A percentile compares a stretch with the other conserved stretches of the same genome.
These are phyloP conservation scores for Turnera subulata DNA, from an alignment of 345 rosid genomes.

Conservation along the genomic window DNA sequence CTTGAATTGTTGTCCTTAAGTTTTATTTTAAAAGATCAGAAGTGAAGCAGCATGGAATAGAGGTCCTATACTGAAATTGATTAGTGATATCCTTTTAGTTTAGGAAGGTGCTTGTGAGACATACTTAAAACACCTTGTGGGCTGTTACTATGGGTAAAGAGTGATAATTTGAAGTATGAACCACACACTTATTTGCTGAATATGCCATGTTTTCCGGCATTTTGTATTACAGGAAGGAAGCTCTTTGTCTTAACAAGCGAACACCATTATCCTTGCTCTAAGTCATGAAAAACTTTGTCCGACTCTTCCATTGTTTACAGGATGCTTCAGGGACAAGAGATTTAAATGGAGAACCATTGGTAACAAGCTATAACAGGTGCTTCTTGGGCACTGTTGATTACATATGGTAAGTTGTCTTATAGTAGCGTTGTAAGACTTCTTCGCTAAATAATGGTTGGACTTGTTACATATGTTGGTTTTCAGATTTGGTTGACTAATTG, in stretches of 20 bases:
- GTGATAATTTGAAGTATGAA: too few relatives aligned
- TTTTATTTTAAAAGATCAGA: not conserved
- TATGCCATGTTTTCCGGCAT: too few relatives aligned
- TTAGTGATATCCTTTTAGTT: not conserved
- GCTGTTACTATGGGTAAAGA: too few relatives aligned
- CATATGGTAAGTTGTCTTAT: constrained; percentile 77
- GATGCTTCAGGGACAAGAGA: constrained; percentile 68
- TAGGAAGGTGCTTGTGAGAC: not conserved
- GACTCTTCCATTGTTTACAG: constrained; percentile 41
- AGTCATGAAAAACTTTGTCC: too few relatives aligned
- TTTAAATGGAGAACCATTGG: constrained; percentile 69
- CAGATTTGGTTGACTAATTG: too few relatives aligned
- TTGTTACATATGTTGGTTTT: not conserved
- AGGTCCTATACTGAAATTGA: not conserved
- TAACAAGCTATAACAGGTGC: constrained; percentile 82
- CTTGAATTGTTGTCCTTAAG: too few relatives aligned
- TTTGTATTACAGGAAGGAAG: too few relatives aligned
- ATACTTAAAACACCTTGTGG: too few relatives aligned
- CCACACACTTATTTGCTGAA: too few relatives aligned
- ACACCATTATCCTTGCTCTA: too few relatives aligned
- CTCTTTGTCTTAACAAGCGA: too few relatives aligned
- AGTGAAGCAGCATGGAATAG: not conserved
- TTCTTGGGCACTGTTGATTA: constrained; percentile 95
- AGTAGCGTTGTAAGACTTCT: not conserved
- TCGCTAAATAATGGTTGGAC: not conserved